Percentiles rank a stretch among this genome's conserved stretches.
Evolutionary conservation across 2,329 filamentous ascomycete genomes (phyloP).

Genomic region (Acephala macrosclerotiorum): DNA sequence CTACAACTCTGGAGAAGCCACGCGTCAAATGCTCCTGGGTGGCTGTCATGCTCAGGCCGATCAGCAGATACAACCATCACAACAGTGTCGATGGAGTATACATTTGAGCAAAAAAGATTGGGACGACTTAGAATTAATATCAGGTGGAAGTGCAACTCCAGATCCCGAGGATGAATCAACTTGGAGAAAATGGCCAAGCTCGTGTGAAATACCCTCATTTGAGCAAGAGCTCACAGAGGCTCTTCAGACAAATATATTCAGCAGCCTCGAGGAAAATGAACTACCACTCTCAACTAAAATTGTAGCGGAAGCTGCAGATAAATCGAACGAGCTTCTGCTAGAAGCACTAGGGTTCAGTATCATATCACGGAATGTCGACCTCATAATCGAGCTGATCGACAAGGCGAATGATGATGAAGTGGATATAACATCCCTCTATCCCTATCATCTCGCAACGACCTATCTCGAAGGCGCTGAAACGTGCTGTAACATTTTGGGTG

Average conservation of each 20-base stretch:
- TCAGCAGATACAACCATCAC: neutral
- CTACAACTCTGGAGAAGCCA: neutral
- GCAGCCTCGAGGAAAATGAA: slow-evolving; percentile 14
- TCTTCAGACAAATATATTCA: slow-evolving; percentile 21
- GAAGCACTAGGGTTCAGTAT: slow-evolving; percentile 40
- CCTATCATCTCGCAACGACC: slow-evolving; percentile 47
- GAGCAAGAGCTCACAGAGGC: slow-evolving; percentile 3
- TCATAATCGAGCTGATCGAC: slow-evolving; percentile 24
- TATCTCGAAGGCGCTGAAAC: slow-evolving; percentile 46
- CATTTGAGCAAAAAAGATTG: neutral
- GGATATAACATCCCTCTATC: slow-evolving; percentile 24
- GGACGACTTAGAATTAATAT: neutral
- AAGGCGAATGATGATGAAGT: neutral
- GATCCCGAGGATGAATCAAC: slow-evolving; percentile 6
- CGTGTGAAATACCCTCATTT: neutral
- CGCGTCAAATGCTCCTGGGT: neutral
- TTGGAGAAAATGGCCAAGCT: neutral
- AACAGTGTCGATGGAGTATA: slow-evolving; percentile 17
- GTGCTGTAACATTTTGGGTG: slow-evolving; percentile 44
- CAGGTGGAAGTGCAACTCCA: neutral
- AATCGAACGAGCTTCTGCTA: slow-evolving; percentile 31
- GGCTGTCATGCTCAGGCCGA: neutral
- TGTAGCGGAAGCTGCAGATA: slow-evolving; percentile 31
- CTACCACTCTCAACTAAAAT: slow-evolving; percentile 36
- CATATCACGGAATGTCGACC: slow-evolving; percentile 35